A percentile compares a stretch with the other conserved stretches of the same genome.
Conservation (phyloP, 2,329 filamentous ascomycete genomes). For the Bisporella sp. region DNA sequence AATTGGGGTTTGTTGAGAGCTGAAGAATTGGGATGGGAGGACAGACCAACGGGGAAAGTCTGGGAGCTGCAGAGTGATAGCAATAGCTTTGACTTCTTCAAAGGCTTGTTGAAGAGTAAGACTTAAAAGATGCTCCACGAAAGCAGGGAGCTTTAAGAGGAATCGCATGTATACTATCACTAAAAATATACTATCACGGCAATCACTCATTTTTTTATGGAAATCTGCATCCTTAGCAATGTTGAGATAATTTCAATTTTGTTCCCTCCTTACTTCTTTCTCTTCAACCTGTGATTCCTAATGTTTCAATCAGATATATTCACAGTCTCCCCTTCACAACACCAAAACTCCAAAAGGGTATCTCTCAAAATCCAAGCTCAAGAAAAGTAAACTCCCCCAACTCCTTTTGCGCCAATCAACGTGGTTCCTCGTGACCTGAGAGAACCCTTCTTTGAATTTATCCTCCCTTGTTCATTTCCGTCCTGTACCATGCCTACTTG, state of each 20-base stretch:
- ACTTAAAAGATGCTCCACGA: conserved; percentile 4
- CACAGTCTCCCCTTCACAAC: not conserved
- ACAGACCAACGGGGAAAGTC: conserved; percentile 66
- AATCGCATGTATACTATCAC: not conserved
- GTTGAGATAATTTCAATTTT: no score
- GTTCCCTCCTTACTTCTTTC: no score
- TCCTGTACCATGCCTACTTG: not conserved
- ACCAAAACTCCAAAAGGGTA: not conserved
- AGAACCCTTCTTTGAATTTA: not conserved
- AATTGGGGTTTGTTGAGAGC: conserved; percentile 85
- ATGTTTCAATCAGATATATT: not conserved
- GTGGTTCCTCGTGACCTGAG: not conserved
- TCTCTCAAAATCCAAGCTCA: not conserved
- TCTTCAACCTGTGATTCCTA: no score
- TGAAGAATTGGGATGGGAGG: conserved; percentile 72
- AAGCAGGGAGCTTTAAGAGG: not conserved
- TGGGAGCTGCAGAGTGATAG: conserved; percentile 91
- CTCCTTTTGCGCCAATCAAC: not conserved
- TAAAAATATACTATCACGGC: not conserved
- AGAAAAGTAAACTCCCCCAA: not conserved
- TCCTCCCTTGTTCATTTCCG: not conserved
- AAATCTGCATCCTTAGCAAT: not conserved
- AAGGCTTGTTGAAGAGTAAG: conserved; percentile 77
- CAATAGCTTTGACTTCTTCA: conserved; percentile 98
- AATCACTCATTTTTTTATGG: not conserved